phyloP scores from a whole-genome alignment of 305 asterid species.

The Salvia sclarea region DNA sequence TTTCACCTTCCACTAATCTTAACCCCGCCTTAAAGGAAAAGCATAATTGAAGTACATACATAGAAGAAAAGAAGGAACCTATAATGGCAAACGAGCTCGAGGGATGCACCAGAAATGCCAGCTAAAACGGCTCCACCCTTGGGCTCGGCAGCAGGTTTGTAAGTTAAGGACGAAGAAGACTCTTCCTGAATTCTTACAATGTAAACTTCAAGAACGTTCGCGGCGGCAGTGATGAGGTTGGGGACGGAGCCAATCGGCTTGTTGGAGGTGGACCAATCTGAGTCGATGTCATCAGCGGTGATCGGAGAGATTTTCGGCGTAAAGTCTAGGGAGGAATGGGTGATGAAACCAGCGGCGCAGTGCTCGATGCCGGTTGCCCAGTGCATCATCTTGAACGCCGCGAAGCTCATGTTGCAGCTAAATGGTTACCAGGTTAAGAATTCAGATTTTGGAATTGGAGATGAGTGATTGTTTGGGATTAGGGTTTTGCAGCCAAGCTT shows the following conservation, averaged over 20 bases:
- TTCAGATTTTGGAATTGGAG: conserved; percentile 8
- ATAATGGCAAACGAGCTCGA: conserved; percentile 85
- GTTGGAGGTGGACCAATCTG: conserved; percentile 57
- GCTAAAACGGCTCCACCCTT: conserved; percentile 85
- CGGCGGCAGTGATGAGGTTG: conserved; percentile 73
- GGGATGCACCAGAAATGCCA: conserved; percentile 72
- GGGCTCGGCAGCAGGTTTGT: conserved; percentile 51
- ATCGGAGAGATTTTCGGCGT: conserved; percentile 48
- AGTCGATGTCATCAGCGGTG: conserved; percentile 61
- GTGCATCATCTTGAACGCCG: conserved; percentile 89
- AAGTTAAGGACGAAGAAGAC: conserved; percentile 41
- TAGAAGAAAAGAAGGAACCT: conserved; percentile 46
- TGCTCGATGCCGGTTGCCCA: conserved; percentile 88
- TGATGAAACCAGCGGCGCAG: conserved; percentile 81
- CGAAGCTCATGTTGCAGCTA: conserved; percentile 67
- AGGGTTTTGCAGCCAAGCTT: conserved; percentile 41
- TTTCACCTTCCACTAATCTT: conserved; percentile 7
- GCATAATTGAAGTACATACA: conserved; percentile 1
- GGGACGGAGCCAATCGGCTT: conserved; percentile 72
- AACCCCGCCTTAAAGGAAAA: not conserved
- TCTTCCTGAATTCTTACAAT: conserved; percentile 71
- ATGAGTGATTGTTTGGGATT: conserved; percentile 13
- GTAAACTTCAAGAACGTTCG: conserved; percentile 81
- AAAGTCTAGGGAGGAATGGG: conserved; percentile 64
- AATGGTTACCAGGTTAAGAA: conserved; percentile 1